Base-by-base conservation (phyloP, 2,329 filamentous ascomycete species). In the Xylariaceae sp. region DNA sequence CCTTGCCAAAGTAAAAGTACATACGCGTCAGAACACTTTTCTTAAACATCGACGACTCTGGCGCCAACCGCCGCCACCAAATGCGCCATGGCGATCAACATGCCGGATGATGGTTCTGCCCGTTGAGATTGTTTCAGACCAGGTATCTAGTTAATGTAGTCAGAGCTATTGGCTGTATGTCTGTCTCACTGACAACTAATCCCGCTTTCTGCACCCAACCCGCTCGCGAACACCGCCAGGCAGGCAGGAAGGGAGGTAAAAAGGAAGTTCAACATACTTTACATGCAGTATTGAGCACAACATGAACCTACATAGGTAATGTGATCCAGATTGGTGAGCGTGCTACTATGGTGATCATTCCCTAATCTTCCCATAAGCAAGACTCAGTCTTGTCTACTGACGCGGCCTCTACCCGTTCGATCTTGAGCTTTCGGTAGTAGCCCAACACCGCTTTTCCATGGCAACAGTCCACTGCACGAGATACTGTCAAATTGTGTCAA, bases 61-160 rank as follows among this genome's bases (percentile, higher is more conserved):
- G 35, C 35, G 35, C 35, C 35, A 13, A 20, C 13, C 20, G 35
- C 13, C 27, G 27, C 13, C 16, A 13, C 40, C 41, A 35, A 21
- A 50, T 52, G 50, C 44, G 36, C 15, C 18, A 50, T 47, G n/a
- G n/a, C 46, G 40, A 58, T 57, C 54, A 32, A 21, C 20, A 36
- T 50, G 43, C 43, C 36, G 47, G 43, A 41, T 13, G 27, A 18
- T 46, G 27, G 42, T 29, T 57, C 23, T 42, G 13, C 33, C 41
- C 33, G 47, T 43, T 49, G 47, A 39, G 33, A 26, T 32, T 47
- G 44, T 53, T 48, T 48, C 51, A 51, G 48, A 45, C 33, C 23
- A 46, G n/a, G n/a, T n/a, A n/a, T n/a, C n/a, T n/a, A n/a, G n/a
- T n/a, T n/a, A n/a, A n/a, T 20, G 18, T 16, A 33, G 41, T 16